A percentile compares a stretch with the other conserved stretches of the same genome.
Conservation (phyloP, 176 grass and related monocot genomes). For the Areca catechu region DNA sequence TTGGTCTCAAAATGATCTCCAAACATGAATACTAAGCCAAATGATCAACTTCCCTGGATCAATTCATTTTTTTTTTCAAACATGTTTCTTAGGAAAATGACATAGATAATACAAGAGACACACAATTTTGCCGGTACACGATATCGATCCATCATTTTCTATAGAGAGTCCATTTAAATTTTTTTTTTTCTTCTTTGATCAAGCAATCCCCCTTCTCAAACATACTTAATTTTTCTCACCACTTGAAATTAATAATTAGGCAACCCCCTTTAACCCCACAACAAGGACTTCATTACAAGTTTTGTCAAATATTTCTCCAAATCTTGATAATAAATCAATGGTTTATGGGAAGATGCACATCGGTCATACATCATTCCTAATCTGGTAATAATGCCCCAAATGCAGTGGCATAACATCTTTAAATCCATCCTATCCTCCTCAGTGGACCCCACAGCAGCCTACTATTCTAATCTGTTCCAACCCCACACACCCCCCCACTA, state of each 20-base stretch:
- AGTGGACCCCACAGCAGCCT: not conserved
- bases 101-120: not conserved
- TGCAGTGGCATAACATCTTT: not conserved
- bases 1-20: not conserved
- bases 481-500: not conserved
- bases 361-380: not conserved
- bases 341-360: too few relatives aligned
- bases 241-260: too few relatives aligned
- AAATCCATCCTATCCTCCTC: not conserved
- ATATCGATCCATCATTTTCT: not conserved
- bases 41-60: too few relatives aligned
- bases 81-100: too few relatives aligned
- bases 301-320: too few relatives aligned
- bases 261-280: too few relatives aligned
- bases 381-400: slow-evolving; percentile 14
- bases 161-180: not conserved
- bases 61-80: too few relatives aligned
- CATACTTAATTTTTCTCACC: not conserved
- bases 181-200: not conserved
- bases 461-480: not conserved
- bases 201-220: not conserved
- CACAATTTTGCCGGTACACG: not conserved
- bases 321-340: too few relatives aligned
- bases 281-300: too few relatives aligned
- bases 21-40: not conserved